Base-by-base conservation (phyloP, 345 rosid genomes). In the Ailanthus altissimus region DNA sequence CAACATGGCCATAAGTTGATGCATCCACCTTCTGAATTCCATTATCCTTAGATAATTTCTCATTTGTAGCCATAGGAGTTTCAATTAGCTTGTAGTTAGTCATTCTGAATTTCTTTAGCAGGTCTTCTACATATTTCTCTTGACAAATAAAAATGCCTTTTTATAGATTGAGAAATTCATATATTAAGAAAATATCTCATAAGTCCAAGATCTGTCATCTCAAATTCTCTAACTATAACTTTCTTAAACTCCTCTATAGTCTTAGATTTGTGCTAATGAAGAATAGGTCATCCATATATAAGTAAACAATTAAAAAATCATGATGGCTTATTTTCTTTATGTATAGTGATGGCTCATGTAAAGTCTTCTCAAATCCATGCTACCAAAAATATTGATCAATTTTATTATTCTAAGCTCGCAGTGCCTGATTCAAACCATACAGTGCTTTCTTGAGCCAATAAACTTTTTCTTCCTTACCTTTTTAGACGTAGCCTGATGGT, bases 181-280 rank as follows among this genome's bases (percentile, higher is more conserved):
- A n/a, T n/a, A n/a, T n/a, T n/a, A n/a, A n/a, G n/a, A 20, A 57
- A 40, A 5, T 54, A 71, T 54, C n/a, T 57, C 66, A 57, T 57
- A 3, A 72, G 5, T 1, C 53, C 40, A 5, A 72, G n/a, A 42
- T 65, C 8, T 16, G 32, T 65, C n/a, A 42, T 65, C 28, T 65
- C 13, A 6, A 20, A 65, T 6, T 45, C 1, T n/a, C 4, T 6
- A 36, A 23, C 45, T 38, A 3, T 64, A 9, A 1, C 6, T 3
- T 40, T 38, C 14, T 64, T 40, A 42, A 40, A 16, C 13, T 18
- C 6, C 6, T 5, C 0, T 5, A 0, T 0, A 2, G 18, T 6
- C 20, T 16, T 40, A 0, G 6, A 42, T 21, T 21, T 16, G 5
- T 21, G 4, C 71, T 21, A 8, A 10, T 42, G 1, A 45, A 67